Evolutionary conservation across 495 filamentous ascomycete species (phyloP).

Genomic region (Monascus purpureus): DNA sequence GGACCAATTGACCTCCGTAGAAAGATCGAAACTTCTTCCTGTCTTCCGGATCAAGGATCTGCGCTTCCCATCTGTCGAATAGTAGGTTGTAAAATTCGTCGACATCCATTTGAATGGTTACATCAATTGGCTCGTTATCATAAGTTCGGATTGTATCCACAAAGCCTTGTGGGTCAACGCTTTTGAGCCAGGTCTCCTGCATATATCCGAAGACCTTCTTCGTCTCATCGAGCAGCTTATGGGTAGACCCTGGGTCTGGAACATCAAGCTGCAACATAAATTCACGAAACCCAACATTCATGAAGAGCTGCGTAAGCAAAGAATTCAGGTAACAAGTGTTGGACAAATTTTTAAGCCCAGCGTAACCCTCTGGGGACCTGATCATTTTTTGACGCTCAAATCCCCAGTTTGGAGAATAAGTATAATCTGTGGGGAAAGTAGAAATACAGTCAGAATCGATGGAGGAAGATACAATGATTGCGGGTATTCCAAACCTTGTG

Average conservation of each 20-base stretch:
- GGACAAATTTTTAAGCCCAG: constrained; percentile 76
- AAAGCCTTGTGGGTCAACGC: constrained; percentile 56
- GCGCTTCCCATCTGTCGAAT: constrained; percentile 81
- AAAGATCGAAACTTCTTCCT: constrained; percentile 71
- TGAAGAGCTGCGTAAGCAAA: constrained; percentile 88
- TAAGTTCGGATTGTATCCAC: constrained; percentile 68
- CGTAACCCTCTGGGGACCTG: constrained; percentile 61
- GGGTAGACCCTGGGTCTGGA: constrained; percentile 37
- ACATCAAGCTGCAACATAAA: constrained; percentile 62
- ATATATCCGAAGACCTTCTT: constrained; percentile 72
- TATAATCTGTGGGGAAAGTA: constrained; percentile 24
- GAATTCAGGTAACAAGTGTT: constrained; percentile 99
- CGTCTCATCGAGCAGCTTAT: constrained; percentile 60
- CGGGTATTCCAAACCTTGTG: constrained; percentile 22
- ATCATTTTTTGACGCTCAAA: constrained; percentile 57
- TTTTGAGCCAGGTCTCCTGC: constrained; percentile 65
- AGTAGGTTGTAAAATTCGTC: constrained; percentile 94
- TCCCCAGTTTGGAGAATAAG: constrained; percentile 40
- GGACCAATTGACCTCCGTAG: constrained; percentile 82
- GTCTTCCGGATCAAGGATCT: constrained; percentile 50
- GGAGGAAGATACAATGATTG: constrained; percentile 5
- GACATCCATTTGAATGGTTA: constrained; percentile 89
- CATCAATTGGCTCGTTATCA: constrained; percentile 73
- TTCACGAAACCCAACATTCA: constrained; percentile 78
- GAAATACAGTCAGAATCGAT: constrained; percentile 1